phyloP scores from a whole-genome alignment of 306 rosid species.

The Hippophae gyantsensis region DNA sequence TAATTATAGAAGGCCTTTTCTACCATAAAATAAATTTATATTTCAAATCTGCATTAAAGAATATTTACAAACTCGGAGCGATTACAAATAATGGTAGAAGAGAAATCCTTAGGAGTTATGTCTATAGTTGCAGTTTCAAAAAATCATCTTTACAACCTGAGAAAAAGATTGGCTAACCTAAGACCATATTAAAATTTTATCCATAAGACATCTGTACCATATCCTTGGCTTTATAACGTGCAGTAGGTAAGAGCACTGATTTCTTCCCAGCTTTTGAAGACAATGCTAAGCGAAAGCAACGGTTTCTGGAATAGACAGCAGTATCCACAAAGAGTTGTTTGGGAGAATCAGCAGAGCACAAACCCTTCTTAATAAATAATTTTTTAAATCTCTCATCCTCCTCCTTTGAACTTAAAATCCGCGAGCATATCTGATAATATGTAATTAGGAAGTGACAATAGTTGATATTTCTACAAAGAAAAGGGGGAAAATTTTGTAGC shows the following conservation, averaged over 20 bases:
- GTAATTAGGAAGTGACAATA: slow-evolving; percentile 22
- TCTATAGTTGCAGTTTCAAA: neutral
- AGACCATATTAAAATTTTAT: neutral
- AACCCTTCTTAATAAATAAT: slow-evolving; percentile 61
- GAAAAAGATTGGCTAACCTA: neutral
- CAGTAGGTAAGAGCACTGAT: slow-evolving; percentile 69
- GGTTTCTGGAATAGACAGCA: slow-evolving; percentile 89
- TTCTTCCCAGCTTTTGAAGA: slow-evolving; percentile 93
- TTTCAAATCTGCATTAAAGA: neutral
- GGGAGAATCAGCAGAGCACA: slow-evolving; percentile 34
- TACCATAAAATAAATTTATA: neutral
- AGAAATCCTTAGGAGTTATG: neutral
- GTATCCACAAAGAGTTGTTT: slow-evolving; percentile 78
- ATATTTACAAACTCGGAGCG: neutral
- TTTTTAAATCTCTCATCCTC: slow-evolving; percentile 38
- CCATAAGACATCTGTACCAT: slow-evolving; percentile 38
- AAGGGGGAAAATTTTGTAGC: slow-evolving; percentile 14
- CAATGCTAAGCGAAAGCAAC: slow-evolving; percentile 72
- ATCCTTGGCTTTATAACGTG: slow-evolving; percentile 44
- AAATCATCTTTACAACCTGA: slow-evolving; percentile 4
- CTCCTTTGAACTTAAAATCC: slow-evolving; percentile 39
- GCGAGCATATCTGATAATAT: slow-evolving; percentile 70
- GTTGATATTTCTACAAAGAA: slow-evolving; percentile 25
- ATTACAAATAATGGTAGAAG: neutral
- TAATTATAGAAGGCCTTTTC: neutral